Conservation (phyloP, 768 basidiomycete species). For the Mycena capillaripes region DNA sequence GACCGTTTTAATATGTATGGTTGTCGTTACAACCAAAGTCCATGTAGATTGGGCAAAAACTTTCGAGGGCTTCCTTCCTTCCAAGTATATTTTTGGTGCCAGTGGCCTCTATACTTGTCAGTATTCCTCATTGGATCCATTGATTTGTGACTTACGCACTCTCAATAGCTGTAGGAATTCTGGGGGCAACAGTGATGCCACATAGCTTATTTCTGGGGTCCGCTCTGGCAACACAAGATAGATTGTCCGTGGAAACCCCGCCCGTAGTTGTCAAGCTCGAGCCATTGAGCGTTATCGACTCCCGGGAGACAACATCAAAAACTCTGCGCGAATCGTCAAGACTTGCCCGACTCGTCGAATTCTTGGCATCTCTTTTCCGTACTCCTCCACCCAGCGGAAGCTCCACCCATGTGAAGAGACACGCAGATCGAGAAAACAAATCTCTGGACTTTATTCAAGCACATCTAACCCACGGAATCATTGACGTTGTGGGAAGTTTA, state of each 20-base stretch:
- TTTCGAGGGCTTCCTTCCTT: slow-evolving; percentile 84
- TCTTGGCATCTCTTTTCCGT: slow-evolving; percentile 50
- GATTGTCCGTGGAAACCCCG: slow-evolving; percentile 58
- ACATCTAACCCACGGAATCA: slow-evolving; percentile 75
- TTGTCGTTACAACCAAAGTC: slow-evolving; percentile 79
- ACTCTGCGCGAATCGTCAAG: neutral
- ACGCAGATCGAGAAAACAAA: slow-evolving; percentile 72
- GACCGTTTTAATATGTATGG: slow-evolving; percentile 83
- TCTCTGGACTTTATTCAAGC: slow-evolving; percentile 66
- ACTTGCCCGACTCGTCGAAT: slow-evolving; percentile 40
- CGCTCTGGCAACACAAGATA: slow-evolving; percentile 85
- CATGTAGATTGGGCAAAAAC: slow-evolving; percentile 78
- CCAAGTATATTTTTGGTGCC: slow-evolving; percentile 68
- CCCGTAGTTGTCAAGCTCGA: slow-evolving; percentile 39
- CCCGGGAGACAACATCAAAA: slow-evolving; percentile 31
- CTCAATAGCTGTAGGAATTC: slow-evolving; percentile 67
- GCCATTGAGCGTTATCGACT: slow-evolving; percentile 34
- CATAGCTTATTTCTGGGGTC: slow-evolving; percentile 93
- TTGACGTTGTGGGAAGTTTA: slow-evolving; percentile 79
- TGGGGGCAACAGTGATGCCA: slow-evolving; percentile 93
- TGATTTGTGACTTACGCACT: neutral
- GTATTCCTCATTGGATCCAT: slow-evolving; percentile 35
- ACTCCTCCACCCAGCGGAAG: slow-evolving; percentile 51
- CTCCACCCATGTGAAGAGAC: slow-evolving; percentile 54
- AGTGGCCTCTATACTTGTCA: slow-evolving; percentile 77